Evolutionary conservation across 1,139 yeast species (phyloP), one percentile per base, ranked within the genome.

Genomic region (Trichomonascaceae sp.): DNA sequence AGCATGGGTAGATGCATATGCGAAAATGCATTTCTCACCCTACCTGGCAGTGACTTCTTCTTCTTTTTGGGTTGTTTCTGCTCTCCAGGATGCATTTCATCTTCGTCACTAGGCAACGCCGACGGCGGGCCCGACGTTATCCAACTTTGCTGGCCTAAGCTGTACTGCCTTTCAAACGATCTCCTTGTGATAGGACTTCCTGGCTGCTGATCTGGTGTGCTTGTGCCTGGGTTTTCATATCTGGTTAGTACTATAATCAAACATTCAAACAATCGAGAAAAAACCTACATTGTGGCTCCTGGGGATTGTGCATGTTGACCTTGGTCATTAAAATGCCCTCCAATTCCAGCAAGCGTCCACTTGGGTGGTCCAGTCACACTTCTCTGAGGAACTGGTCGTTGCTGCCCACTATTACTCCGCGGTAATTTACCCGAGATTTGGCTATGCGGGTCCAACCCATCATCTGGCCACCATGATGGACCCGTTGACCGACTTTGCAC

Each of bases 21-120:
- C 18, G 50, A 46, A 13, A 46, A 28, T 3, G 46, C 50, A 16
- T 43, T 38, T 22, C 43, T 27, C 22, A 45, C 35, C 17, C 46
- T 23, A 6, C 23, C 23, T 8, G 6, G 23, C 11, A 20, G 11
- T 11, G 23, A 8, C 23, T 20, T 20, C 23, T 20, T 20, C 11
- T 20, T 20, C 9, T 20, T 20, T 20, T 20, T 20, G 6, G 6
- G 23, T 20, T 20, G 23, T 6, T 11, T 11, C 6, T 11, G 6
- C 11, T 11, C 23, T 20, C 23, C 23, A 20, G 11, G 6, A 8
- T 6, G 23, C 23, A 8, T 11, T 20, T 20, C 23, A 8, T 20
- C 23, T 6, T 20, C 23, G 11, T 20, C 23, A 20, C 23, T 20
- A 20, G 23, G 23, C 23, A 11, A 6, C 23, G 23, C 23, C 6